Base-by-base conservation (phyloP, 148 eudicot species). In the Chenopodium formosanum region DNA sequence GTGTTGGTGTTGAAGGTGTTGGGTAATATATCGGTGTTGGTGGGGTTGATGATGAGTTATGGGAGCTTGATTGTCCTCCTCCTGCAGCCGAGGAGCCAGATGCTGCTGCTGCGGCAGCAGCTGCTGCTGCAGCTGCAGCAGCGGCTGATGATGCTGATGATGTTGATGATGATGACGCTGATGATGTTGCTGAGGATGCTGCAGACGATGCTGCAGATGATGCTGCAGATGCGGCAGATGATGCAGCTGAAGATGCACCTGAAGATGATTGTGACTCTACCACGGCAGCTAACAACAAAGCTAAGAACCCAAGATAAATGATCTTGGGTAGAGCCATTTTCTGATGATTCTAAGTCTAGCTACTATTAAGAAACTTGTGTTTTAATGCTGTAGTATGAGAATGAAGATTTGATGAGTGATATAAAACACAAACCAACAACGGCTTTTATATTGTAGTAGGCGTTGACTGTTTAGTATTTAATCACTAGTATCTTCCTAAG, bases 251-350 rank as follows among this genome's bases (percentile, higher is more conserved):
- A 22, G 66, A 25, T 7, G 91, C 91, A 14, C 83, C 78, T 81
- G 87, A 65, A 20, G 87, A 6, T 37, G 90, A 60, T 89, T 82
- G 17, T 86, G 58, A 58, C 73, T 82, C 84, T 0, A 77, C 84
- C 62, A 88, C 12, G 1, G 46, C 20, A 25, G 75, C 72, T 75
- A 88, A 12, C 53, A 84, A 31, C 76, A 88, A 50, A 29, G 84
- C 52, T 29, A 82, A 23, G 40, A 78, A 80, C 74, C 83, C 87
- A 79, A 86, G 75, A 56, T 20, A 62, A 29, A 71, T 16, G 65
- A 79, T 82, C 85, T 76, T 86, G 75, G 84, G 74, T 22, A 17
- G 40, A 70, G 81, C 90, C 90, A 86, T 88, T 79, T 78, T 48
- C 7, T 37, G 40, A 5, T 37, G 40, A 37, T 37, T 20, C 27